Percentiles rank a stretch among this genome's conserved stretches.
Evolutionary conservation across 176 grass and related monocot species (phyloP).

Genomic region (Puya raimondii): DNA sequence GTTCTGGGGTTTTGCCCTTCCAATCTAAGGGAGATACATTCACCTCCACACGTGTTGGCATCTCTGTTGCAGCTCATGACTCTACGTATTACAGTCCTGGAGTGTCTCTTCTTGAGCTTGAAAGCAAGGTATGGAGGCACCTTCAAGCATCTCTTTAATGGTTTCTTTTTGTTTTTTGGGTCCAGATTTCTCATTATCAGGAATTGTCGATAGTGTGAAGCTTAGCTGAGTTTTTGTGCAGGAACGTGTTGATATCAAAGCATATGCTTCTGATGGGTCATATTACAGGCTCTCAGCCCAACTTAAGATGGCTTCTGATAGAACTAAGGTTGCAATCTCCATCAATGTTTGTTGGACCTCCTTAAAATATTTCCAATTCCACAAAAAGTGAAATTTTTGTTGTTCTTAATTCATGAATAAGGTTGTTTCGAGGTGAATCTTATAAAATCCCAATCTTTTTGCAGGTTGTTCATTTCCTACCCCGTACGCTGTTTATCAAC

Average conservation of each 20-base stretch:
- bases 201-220: background rate
- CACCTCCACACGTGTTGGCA: slow-evolving; percentile 57
- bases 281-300: slow-evolving; percentile 87
- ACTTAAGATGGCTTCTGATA: slow-evolving; percentile 94
- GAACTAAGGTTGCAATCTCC: slow-evolving; percentile 72
- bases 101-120: slow-evolving; percentile 86
- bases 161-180: slow-evolving; percentile 6
- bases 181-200: background rate
- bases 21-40: slow-evolving; percentile 48
- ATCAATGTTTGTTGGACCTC: background rate
- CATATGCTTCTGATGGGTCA: slow-evolving; percentile 80
- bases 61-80: slow-evolving; percentile 58
- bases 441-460: slow-evolving; percentile 18
- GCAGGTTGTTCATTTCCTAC: slow-evolving; percentile 80
- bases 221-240: slow-evolving; percentile 26
- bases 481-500: slow-evolving; percentile 74
- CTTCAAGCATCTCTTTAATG: slow-evolving; percentile 1
- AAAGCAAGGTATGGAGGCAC: slow-evolving; percentile 61
- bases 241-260: slow-evolving; percentile 82
- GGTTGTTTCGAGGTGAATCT: background rate
- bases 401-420: background rate
- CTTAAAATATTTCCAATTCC: no score
- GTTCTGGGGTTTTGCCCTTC: slow-evolving; percentile 35
- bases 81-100: slow-evolving; percentile 66
- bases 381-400: background rate